Conservation (phyloP, 2,329 filamentous ascomycete genomes). For the Penicillium olsonii region DNA sequence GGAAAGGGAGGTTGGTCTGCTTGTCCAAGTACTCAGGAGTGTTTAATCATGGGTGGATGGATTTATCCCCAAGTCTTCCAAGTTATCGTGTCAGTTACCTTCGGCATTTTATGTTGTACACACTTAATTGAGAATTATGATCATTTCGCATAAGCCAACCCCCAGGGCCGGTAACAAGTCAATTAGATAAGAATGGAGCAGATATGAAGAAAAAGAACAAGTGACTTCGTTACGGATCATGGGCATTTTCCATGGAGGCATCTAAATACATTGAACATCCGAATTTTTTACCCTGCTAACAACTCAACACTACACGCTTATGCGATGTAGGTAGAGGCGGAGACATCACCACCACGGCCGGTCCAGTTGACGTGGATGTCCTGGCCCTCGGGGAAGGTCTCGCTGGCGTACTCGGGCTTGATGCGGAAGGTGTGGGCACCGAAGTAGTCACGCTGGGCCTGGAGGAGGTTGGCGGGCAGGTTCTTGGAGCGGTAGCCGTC, state of each 20-base stretch:
- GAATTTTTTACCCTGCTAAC: conserved; percentile 25
- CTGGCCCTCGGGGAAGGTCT: conserved; percentile 79
- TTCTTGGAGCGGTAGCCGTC: conserved; percentile 98
- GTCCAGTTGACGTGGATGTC: conserved; percentile 99
- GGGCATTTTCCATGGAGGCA: conserved; percentile 21
- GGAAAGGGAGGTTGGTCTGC: too few species aligned
- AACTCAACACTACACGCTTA: conserved; percentile 52
- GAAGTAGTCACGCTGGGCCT: conserved; percentile 99
- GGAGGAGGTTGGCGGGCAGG: conserved; percentile 95
- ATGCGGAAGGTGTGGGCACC: conserved; percentile 88
- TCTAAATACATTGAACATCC: conserved; percentile 31
- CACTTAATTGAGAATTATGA: not conserved
- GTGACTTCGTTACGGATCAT: conserved; percentile 28
- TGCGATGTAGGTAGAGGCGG: conserved; percentile 95
- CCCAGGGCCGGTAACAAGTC: not conserved
- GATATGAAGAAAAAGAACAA: conserved; percentile 10
- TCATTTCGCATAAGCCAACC: not conserved
- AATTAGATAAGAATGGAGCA: not conserved
- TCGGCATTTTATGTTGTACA: not conserved
- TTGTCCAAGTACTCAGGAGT: too few species aligned
- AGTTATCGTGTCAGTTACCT: too few species aligned
- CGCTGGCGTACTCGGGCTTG: conserved; percentile 76
- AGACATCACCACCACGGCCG: conserved; percentile 94
- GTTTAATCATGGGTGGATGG: too few species aligned
- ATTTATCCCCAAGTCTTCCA: too few species aligned